phyloP scores from a whole-genome alignment of 805 yeast genomes.

The Teunomyces funiuensis region DNA sequence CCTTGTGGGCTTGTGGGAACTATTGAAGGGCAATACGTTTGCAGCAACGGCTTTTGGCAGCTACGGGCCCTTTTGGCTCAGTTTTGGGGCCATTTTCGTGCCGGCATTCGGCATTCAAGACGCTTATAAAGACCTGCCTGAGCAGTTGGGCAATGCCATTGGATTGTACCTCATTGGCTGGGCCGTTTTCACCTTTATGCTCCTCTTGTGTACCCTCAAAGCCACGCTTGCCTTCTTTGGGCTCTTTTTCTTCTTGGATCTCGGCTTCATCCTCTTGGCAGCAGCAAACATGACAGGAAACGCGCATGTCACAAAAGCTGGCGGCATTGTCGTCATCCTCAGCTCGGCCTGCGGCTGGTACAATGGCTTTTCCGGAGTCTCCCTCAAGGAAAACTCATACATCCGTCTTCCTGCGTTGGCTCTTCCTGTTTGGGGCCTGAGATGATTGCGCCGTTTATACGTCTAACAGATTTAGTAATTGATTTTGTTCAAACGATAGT shows the following conservation, averaged over 20 bases:
- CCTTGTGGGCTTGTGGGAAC: slow-evolving; percentile 52
- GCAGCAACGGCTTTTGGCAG: slow-evolving; percentile 52
- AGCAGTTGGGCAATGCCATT: slow-evolving; percentile 46
- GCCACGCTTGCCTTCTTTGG: slow-evolving; percentile 49
- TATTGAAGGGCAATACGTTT: slow-evolving; percentile 53
- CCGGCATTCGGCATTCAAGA: slow-evolving; percentile 57
- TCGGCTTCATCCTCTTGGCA: slow-evolving; percentile 53
- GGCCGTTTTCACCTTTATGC: slow-evolving; percentile 62
- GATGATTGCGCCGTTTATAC: slow-evolving; percentile 7
- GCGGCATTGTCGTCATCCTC: slow-evolving; percentile 25
- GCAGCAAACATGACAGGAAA: slow-evolving; percentile 50
- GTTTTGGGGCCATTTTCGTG: slow-evolving; percentile 48
- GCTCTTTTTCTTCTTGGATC: slow-evolving; percentile 52
- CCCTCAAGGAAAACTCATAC: slow-evolving; percentile 25
- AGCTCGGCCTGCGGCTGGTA: slow-evolving; percentile 27
- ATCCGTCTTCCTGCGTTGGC: slow-evolving; percentile 19
- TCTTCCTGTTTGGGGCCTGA: not conserved
- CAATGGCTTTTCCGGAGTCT: slow-evolving; percentile 27
- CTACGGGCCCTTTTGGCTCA: slow-evolving; percentile 58
- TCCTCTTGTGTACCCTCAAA: slow-evolving; percentile 54
- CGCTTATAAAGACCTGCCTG: slow-evolving; percentile 45
- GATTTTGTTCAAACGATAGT: slow-evolving; percentile 54
- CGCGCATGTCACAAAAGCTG: slow-evolving; percentile 16
- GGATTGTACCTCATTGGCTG: slow-evolving; percentile 64
- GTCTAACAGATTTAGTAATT: slow-evolving; percentile 47